Conservation (phyloP, 163 green algal genomes). For the Botryococcus braunii region DNA sequence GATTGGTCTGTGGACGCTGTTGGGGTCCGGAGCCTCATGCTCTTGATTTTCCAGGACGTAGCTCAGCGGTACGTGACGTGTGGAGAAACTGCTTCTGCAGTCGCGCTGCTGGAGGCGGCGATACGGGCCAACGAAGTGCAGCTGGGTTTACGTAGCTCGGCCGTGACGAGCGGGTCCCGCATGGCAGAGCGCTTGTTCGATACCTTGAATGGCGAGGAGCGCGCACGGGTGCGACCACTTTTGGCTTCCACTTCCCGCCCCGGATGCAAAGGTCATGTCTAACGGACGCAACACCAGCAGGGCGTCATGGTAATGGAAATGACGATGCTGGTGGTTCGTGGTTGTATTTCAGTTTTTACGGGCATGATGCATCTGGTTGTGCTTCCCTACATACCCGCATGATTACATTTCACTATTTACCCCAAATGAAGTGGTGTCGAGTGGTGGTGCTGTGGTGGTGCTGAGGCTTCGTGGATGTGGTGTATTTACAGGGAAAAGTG, state of each 20-base stretch:
- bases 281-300: neutral
- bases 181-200: slow-evolving; percentile 21
- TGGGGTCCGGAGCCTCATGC: slow-evolving; percentile 6
- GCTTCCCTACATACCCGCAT: neutral
- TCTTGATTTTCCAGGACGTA: slow-evolving; percentile 11
- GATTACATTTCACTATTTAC: neutral
- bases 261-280: too few species aligned
- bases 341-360: neutral
- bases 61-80: slow-evolving; percentile 11
- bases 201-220: slow-evolving; percentile 18
- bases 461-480: neutral
- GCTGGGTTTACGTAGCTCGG: slow-evolving; percentile 19
- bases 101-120: slow-evolving; percentile 31
- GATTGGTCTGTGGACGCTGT: slow-evolving; percentile 16
- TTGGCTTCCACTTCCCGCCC: too few species aligned
- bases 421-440: neutral
- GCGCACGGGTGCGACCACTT: slow-evolving; percentile 8
- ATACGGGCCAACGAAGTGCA: slow-evolving; percentile 32
- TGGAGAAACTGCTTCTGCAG: slow-evolving; percentile 24
- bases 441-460: neutral
- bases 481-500: neutral
- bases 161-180: slow-evolving; percentile 17
- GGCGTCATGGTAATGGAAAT: neutral
- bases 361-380: neutral
- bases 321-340: neutral